A percentile compares a stretch with the other conserved stretches of the same genome.
These are phyloP conservation scores for Wickerhamomyces subpelliculosus DNA, from an alignment of 805 yeast genomes.

Conservation along the genomic window DNA sequence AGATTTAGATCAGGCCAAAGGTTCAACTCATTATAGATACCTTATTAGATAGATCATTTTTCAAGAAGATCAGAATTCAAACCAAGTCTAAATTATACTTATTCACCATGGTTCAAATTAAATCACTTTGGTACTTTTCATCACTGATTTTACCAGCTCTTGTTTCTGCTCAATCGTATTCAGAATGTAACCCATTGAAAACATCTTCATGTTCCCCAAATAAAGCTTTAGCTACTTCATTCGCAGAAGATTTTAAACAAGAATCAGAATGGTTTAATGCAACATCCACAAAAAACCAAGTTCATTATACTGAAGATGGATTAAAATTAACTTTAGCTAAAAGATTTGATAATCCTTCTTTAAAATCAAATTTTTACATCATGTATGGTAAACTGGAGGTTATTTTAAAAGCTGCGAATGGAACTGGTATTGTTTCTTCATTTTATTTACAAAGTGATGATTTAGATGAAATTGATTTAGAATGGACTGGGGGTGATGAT, in stretches of 20 bases:
- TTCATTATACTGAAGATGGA: conserved; percentile 51
- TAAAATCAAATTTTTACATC: conserved; percentile 71
- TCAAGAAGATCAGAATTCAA: not conserved
- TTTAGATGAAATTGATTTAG: conserved; percentile 83
- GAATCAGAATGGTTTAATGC: conserved; percentile 31
- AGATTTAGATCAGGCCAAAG: too few relatives aligned
- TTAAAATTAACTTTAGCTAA: conserved; percentile 49
- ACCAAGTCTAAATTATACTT: not conserved
- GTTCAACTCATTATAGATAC: too few relatives aligned
- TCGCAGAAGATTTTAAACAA: conserved; percentile 21
- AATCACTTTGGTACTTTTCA: not conserved
- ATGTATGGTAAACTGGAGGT: conserved; percentile 87
- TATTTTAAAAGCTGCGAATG: conserved; percentile 62
- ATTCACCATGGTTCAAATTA: not conserved
- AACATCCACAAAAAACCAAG: conserved; percentile 34
- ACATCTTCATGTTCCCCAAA: conserved; percentile 37
- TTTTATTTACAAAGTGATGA: conserved; percentile 79
- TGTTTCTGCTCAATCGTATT: conserved; percentile 9
- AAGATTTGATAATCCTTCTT: conserved; percentile 70
- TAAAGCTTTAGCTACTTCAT: conserved; percentile 54
- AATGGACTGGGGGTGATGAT: conserved; percentile 78
- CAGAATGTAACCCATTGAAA: conserved; percentile 39
- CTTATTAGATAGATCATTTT: not conserved
- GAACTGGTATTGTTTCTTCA: conserved; percentile 74
- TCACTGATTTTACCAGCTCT: not conserved